Evolutionary conservation across 78 protist genomes (phyloP).

Genomic region (slime mould (Dictyostelium discoideum)): DNA sequence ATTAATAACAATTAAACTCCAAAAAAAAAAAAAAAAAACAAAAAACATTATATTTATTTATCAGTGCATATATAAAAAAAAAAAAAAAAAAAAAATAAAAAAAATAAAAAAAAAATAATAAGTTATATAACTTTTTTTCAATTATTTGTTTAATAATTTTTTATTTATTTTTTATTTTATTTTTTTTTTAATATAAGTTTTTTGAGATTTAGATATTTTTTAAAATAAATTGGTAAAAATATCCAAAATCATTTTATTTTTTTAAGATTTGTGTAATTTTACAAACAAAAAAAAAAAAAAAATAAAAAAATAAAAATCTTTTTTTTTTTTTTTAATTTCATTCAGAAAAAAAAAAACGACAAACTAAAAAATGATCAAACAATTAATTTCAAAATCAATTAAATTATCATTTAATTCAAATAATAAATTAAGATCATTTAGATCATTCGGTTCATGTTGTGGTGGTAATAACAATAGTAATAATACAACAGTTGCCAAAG

Average conservation of each 20-base stretch:
- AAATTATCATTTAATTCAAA: not conserved
- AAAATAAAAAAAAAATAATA: not conserved
- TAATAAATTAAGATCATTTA: not conserved
- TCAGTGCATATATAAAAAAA: not conserved
- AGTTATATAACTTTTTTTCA: not conserved
- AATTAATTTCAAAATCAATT: not conserved
- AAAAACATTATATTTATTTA: not conserved
- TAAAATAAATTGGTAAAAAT: too few relatives aligned
- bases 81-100: not conserved
- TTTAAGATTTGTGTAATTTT: too few relatives aligned
- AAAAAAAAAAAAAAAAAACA: not conserved
- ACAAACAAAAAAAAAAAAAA: not conserved
- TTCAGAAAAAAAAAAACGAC: not conserved
- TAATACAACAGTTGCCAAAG: not conserved
- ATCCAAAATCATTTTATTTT: too few relatives aligned
- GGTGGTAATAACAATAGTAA: not conserved
- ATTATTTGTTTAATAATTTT: too few relatives aligned
- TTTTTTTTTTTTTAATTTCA: not conserved
- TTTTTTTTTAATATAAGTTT: too few relatives aligned
- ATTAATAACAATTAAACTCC: not conserved
- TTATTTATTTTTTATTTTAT: too few relatives aligned
- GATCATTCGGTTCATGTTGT: conserved; percentile 7
- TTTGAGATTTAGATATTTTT: too few relatives aligned
- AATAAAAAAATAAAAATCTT: not conserved
- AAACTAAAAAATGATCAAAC: not conserved